Conservation (phyloP, 1,284 basidiomycete species). For the Agaricales sp. region DNA sequence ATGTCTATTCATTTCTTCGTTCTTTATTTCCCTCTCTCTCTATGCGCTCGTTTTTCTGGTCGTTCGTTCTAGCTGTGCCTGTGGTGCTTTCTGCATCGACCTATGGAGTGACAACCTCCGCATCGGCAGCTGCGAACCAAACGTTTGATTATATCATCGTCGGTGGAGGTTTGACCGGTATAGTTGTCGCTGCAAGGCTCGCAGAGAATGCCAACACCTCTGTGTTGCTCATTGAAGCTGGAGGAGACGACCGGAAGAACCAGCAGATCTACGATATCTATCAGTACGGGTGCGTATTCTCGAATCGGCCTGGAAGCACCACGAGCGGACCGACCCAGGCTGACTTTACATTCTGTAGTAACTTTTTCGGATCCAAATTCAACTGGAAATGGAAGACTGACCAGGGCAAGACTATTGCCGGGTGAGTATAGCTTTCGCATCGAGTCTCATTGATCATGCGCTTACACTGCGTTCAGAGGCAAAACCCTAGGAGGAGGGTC, state of each 20-base stretch:
- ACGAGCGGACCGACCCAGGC: too few species aligned
- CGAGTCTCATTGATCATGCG: neutral
- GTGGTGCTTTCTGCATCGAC: conserved; percentile 8
- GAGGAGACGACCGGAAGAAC: conserved; percentile 37
- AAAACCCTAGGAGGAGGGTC: conserved; percentile 50
- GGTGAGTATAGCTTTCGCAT: conserved; percentile 30
- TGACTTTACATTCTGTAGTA: too few species aligned
- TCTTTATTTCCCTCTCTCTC: neutral
- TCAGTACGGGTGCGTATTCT: conserved; percentile 34
- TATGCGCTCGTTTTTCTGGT: neutral
- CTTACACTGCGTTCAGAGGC: conserved; percentile 21
- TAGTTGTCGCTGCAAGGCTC: conserved; percentile 51
- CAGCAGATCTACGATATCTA: conserved; percentile 38
- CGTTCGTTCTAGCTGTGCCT: too few species aligned
- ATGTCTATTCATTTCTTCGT: neutral
- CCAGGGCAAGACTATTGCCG: conserved; percentile 29
- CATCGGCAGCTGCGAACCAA: conserved; percentile 21
- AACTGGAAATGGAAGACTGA: conserved; percentile 42
- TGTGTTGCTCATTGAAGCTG: conserved; percentile 51
- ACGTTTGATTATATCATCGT: conserved; percentile 62
- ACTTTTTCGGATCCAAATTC: conserved; percentile 23
- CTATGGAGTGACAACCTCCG: conserved; percentile 24
- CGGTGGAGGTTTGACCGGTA: conserved; percentile 54
- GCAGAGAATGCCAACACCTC: conserved; percentile 41
- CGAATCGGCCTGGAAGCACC: too few species aligned